Percentiles rank a stretch among this genome's conserved stretches.
These are phyloP conservation scores for Pichia insulana DNA, from an alignment of 805 yeast genomes.

Conservation along the genomic window DNA sequence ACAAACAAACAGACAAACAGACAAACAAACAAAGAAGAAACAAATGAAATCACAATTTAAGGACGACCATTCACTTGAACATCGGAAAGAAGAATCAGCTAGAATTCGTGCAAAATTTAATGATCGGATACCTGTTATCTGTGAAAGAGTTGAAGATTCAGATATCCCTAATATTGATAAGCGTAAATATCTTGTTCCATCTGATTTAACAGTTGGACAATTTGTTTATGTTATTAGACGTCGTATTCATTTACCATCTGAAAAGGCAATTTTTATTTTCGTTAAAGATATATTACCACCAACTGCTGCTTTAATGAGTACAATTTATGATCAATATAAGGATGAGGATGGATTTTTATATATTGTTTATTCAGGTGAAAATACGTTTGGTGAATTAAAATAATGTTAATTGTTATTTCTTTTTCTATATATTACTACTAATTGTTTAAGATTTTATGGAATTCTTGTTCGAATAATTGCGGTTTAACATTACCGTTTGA, in stretches of 20 bases:
- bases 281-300: slow-evolving; percentile 97
- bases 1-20: neutral
- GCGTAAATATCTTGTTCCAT: slow-evolving; percentile 93
- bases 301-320: slow-evolving; percentile 93
- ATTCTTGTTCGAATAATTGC: slow-evolving; percentile 16
- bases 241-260: slow-evolving; percentile 91
- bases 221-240: slow-evolving; percentile 96
- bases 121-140: slow-evolving; percentile 92
- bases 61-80: slow-evolving; percentile 92
- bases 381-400: slow-evolving; percentile 75
- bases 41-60: slow-evolving; percentile 85
- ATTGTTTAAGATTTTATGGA: slow-evolving; percentile 7
- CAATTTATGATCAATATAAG: slow-evolving; percentile 92
- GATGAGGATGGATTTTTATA: slow-evolving; percentile 97
- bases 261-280: slow-evolving; percentile 95
- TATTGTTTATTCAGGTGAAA: slow-evolving; percentile 94
- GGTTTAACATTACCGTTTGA: slow-evolving; percentile 54
- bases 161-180: slow-evolving; percentile 95
- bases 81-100: slow-evolving; percentile 90
- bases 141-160: slow-evolving; percentile 94
- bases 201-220: slow-evolving; percentile 94
- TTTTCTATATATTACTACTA: neutral
- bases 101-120: slow-evolving; percentile 82
- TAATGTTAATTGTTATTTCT: too few relatives aligned
- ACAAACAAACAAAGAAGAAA: too few relatives aligned